Base-by-base conservation (phyloP, 2,329 filamentous ascomycete genomes). In the Chalaropsis thielavioides region DNA sequence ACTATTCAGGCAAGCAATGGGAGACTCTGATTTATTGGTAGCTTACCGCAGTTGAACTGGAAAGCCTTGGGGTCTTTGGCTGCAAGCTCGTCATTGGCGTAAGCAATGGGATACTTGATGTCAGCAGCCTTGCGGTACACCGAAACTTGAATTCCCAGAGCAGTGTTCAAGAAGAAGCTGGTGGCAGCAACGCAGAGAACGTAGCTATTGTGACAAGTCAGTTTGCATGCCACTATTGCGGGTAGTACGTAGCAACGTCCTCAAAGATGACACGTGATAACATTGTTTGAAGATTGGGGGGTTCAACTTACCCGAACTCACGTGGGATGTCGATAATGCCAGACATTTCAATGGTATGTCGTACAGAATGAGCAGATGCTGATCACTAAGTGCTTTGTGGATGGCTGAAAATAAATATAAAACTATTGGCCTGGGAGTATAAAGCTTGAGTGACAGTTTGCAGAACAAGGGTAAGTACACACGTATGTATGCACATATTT, bases 31-130 rank as follows among this genome's bases (percentile, higher is more conserved):
- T 19, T n/a, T n/a, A 54, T 10, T 38, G 3, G 4, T 27, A 27
- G 51, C 75, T 31, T 72, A 79, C 78, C 81, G 75, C 83, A 86
- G 77, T 88, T 88, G 76, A 87, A 87, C 63, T 73, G 71, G 72
- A 65, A 80, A 54, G 79, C 83, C 61, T 78, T 78, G 59, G 77
- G 75, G 70, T 84, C 77, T 74, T 82, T 81, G 38, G 76, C 76
- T 22, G 81, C 81, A 56, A 79, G 75, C 69, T 84, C 81, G 44
- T 77, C 72, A 41, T 74, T 76, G 59, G 81, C 84, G 70, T 86
- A 87, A 54, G 80, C 70, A 63, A 75, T 78, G 31, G 85, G 85
- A 70, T 86, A 87, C 54, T 73, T 71, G 70, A 87, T 71, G 15
- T 79, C 78, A 69, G 80, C 79, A 24, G 74, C 74, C 70, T 78